Conservation (phyloP, 208 protist genomes). For the Acanthamoeba royreba region DNA sequence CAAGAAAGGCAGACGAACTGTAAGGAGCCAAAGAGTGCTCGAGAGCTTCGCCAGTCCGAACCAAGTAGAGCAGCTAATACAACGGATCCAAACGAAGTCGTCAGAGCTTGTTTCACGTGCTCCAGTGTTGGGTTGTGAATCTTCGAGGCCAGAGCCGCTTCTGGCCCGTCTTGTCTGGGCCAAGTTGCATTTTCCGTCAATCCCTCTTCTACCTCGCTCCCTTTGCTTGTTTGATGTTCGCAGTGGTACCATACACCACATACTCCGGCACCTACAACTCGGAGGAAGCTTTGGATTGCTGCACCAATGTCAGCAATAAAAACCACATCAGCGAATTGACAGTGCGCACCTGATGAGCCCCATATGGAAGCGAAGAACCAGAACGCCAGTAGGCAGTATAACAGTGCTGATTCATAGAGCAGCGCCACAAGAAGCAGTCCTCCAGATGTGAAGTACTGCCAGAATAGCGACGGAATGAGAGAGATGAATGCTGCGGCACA, state of each 20-base stretch:
- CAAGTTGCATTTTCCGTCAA: neutral
- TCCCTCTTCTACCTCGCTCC: constrained; percentile 27
- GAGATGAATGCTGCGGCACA: neutral
- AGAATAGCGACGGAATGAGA: neutral
- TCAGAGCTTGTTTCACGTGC: neutral
- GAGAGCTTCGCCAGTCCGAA: constrained; percentile 38
- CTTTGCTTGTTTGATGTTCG: constrained; percentile 23
- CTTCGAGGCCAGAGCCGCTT: neutral
- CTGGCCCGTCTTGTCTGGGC: neutral
- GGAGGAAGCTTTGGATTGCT: neutral
- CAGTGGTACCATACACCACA: constrained; percentile 10
- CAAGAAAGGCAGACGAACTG: neutral
- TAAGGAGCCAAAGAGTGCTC: constrained; percentile 15
- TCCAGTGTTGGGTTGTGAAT: neutral
- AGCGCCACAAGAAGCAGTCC: neutral
- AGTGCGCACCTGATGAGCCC: neutral
- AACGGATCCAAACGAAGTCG: constrained; percentile 67
- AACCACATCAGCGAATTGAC: neutral
- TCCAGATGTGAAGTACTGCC: neutral
- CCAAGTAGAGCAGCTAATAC: constrained; percentile 56
- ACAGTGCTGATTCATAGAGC: neutral
- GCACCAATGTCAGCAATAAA: neutral
- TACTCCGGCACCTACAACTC: constrained; percentile 39
- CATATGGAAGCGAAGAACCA: neutral
- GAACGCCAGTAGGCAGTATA: neutral